Evolutionary conservation across 2,329 filamentous ascomycete genomes (phyloP), one percentile per base, ranked within the genome.

Genomic region (Clonostachys rhizophaga): DNA sequence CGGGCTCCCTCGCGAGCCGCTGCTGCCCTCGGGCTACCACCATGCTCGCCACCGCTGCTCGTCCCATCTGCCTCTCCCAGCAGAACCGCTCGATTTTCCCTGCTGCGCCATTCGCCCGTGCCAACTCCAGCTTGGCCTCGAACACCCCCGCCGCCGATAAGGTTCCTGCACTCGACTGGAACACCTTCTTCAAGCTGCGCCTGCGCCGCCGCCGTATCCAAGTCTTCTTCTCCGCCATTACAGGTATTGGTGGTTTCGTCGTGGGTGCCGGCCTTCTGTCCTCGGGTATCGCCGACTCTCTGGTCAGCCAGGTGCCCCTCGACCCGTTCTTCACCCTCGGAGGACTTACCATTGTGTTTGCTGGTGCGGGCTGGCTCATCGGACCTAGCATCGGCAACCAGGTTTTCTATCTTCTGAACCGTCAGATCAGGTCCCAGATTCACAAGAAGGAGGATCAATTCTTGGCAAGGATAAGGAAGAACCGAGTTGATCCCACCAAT

Each of bases 361-460:
- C 86, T 47, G 87, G 84, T n/a, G 73, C 86, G 34, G 94, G 94
- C 5, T 99, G 94, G 94, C 72, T 99, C 43, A 72, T 84, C 20
- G 94, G 94, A 0, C 94, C 94, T 0, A 85, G 86, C 55, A 65
- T 96, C 39, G 94, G 94, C 5, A 90, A 86, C 54, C 77, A 79
- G 9, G 72, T 90, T 5, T 99, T 96, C 69, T 88, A 89, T 60
- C 55, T 87, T 52, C 74, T 86, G 60, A 88, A 95, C 67, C 74
- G 84, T 55, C 78, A 81, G 58, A 82, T 84, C 62, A 85, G 84
- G 69, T 70, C 68, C 45, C 83, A 90, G 57, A 91, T 96, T 72
- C 81, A 80, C 42, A 53, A 89, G 79, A 97, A 96, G 79, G 94
- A 99, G 71, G 89, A 85, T 59, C 86, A 92, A 66, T 96, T 99